Percentiles rank a stretch among this genome's conserved stretches.
phyloP scores from a whole-genome alignment of 1,284 basidiomycete genomes.

The Ustilago loliicola region DNA sequence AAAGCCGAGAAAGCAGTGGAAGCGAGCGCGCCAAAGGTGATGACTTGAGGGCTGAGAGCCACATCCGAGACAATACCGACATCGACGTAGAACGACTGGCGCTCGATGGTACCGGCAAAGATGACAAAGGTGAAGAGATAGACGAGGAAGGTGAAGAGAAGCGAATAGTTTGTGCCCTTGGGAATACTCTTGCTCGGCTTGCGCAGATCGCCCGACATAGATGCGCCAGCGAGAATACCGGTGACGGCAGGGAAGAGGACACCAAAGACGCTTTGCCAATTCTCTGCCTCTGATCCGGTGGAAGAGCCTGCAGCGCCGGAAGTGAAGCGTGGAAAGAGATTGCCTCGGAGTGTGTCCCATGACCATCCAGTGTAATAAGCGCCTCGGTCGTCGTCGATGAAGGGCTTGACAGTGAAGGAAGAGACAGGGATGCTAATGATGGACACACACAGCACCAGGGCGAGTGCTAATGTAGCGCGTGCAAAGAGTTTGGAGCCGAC shows the following conservation, averaged over 20 bases:
- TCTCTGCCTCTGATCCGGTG: conserved; percentile 51
- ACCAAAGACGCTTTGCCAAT: conserved; percentile 67
- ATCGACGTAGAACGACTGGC: conserved; percentile 66
- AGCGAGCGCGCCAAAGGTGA: conserved; percentile 67
- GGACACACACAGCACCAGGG: conserved; percentile 61
- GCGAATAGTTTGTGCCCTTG: conserved; percentile 69
- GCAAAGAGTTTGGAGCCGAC: conserved; percentile 67
- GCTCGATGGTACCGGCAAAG: conserved; percentile 66
- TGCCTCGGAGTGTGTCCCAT: conserved; percentile 59
- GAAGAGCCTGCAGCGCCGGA: conserved; percentile 66
- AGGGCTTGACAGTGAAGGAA: conserved; percentile 60
- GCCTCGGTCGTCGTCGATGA: conserved; percentile 63
- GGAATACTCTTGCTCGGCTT: conserved; percentile 70
- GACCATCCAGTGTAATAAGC: conserved; percentile 69
- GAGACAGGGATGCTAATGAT: conserved; percentile 67
- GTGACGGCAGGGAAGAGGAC: conserved; percentile 70
- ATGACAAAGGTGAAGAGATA: conserved; percentile 65
- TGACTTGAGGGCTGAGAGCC: conserved; percentile 64
- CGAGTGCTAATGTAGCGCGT: conserved; percentile 64
- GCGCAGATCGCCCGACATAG: conserved; percentile 69
- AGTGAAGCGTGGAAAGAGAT: conserved; percentile 67
- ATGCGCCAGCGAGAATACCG: conserved; percentile 68
- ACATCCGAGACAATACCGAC: conserved; percentile 68
- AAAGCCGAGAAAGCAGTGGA: conserved; percentile 68
- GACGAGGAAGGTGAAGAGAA: conserved; percentile 66